Percentiles rank a stretch among this genome's conserved stretches.
Conservation (phyloP, 1,284 basidiomycete genomes). For the Garcileccinum viscosum region DNA sequence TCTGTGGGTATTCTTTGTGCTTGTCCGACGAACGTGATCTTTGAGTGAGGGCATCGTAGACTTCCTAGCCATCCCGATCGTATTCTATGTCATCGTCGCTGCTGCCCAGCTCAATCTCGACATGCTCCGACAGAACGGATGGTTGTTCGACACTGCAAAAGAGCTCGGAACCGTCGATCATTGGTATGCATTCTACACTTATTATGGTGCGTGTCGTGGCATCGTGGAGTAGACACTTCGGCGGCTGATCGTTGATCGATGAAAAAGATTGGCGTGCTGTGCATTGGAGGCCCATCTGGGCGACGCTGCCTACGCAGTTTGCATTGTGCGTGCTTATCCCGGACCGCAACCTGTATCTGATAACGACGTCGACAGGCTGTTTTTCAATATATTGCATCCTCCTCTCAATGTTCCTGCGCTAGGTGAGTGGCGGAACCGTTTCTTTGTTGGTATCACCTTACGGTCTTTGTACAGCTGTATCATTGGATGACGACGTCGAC, state of each 20-base stretch:
- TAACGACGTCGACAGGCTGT: conserved; percentile 54
- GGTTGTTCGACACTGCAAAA: conserved; percentile 84
- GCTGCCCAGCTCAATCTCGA: conserved; percentile 69
- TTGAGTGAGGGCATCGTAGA: conserved; percentile 48
- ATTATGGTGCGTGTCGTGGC: conserved; percentile 61
- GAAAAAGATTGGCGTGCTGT: conserved; percentile 43
- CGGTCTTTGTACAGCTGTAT: conserved; percentile 69
- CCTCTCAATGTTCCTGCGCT: conserved; percentile 93
- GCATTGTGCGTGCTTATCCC: conserved; percentile 57
- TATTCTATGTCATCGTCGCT: conserved; percentile 85
- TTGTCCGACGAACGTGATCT: too few relatives aligned
- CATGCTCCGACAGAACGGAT: conserved; percentile 71
- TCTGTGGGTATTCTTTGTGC: conserved; percentile 60
- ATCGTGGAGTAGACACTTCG: not conserved
- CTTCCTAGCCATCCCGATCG: conserved; percentile 82
- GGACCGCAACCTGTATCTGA: conserved; percentile 7
- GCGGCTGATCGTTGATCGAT: not conserved
- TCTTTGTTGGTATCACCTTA: not conserved
- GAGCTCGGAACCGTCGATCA: conserved; percentile 55
- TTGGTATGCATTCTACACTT: conserved; percentile 86
- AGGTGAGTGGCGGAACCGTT: conserved; percentile 49
- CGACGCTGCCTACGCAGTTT: conserved; percentile 82
- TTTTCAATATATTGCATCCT: conserved; percentile 94
- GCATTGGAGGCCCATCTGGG: conserved; percentile 70
- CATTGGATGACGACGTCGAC: conserved; percentile 88